A percentile compares a stretch with the other conserved stretches of the same genome.
Evolutionary conservation across 768 basidiomycete genomes (phyloP).

Genomic region (Termitomyces sp.): DNA sequence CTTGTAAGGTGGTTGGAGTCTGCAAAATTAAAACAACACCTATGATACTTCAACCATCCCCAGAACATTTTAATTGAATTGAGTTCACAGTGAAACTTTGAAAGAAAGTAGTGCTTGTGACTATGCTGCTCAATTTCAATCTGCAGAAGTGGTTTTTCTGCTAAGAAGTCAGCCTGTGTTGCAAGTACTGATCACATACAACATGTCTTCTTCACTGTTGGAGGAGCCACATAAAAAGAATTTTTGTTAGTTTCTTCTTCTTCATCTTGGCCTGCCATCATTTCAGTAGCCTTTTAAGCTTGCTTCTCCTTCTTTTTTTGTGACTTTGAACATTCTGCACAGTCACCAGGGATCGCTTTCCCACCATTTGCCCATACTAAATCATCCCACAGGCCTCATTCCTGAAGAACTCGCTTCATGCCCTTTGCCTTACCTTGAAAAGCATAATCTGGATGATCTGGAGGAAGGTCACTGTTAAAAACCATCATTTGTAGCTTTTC

Average conservation of each 20-base stretch:
- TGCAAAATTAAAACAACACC: not conserved
- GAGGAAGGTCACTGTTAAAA: not conserved
- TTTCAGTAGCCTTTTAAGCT: not conserved
- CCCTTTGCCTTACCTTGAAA: slow-evolving; percentile 7
- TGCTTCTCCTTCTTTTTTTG: not conserved
- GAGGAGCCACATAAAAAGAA: not conserved
- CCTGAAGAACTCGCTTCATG: slow-evolving; percentile 6
- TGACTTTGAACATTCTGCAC: not conserved
- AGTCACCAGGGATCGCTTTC: not conserved
- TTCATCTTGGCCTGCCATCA: not conserved
- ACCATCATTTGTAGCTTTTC: slow-evolving; percentile 15
- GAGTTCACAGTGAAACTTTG: not conserved
- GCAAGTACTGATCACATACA: not conserved
- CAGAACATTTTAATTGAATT: slow-evolving; percentile 4
- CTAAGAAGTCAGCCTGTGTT: not conserved
- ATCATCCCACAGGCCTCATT: slow-evolving; percentile 7
- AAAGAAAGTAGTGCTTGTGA: not conserved
- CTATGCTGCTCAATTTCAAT: not conserved
- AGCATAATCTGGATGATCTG: slow-evolving; percentile 4
- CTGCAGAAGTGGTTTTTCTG: slow-evolving; percentile 16
- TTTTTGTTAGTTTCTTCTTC: not conserved
- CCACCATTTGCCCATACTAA: not conserved
- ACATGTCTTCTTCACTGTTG: not conserved
- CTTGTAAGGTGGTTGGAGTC: no score
- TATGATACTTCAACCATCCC: not conserved